Evolutionary conservation across 1,284 basidiomycete genomes (phyloP).

Genomic region (Malassezia slooffiae): DNA sequence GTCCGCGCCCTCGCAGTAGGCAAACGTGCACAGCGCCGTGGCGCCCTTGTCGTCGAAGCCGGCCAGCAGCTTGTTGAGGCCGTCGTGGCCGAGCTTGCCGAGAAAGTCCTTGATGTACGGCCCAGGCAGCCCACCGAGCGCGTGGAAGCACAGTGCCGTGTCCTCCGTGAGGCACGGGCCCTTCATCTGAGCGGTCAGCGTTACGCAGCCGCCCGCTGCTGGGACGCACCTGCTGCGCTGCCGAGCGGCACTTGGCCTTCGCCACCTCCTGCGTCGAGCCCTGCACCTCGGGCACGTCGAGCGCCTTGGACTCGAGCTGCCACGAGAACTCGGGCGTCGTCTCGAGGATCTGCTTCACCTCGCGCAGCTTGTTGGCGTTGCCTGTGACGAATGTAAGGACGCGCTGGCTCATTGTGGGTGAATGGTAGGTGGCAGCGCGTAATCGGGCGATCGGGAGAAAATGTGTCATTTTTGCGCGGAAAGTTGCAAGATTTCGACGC

Average conservation of each 20-base stretch:
- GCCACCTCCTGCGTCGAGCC: constrained; percentile 86
- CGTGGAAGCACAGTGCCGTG: constrained; percentile 82
- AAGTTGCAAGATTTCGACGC: too few relatives aligned
- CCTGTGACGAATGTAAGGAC: constrained; percentile 67
- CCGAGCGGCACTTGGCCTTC: constrained; percentile 69
- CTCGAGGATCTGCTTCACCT: constrained; percentile 62
- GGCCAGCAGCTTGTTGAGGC: constrained; percentile 71
- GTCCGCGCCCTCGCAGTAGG: constrained; percentile 56
- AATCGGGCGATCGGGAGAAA: too few relatives aligned
- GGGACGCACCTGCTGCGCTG: constrained; percentile 52
- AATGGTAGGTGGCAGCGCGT: too few relatives aligned
- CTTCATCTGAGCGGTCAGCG: too few relatives aligned
- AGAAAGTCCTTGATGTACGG: constrained; percentile 79
- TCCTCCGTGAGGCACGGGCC: constrained; percentile 92
- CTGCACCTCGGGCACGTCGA: constrained; percentile 73
- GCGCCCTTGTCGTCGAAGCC: constrained; percentile 75
- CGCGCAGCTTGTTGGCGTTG: constrained; percentile 82
- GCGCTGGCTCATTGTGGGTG: constrained; percentile 14
- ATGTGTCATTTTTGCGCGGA: too few relatives aligned
- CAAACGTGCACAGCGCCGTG: constrained; percentile 87
- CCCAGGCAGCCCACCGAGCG: constrained; percentile 78
- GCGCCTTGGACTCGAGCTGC: constrained; percentile 8
- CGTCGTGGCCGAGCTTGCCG: constrained; percentile 22
- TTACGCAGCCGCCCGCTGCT: too few relatives aligned
- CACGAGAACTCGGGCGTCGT: constrained; percentile 18